phyloP scores from a whole-genome alignment of 2,329 filamentous ascomycete genomes.

The Colletotrichum liaoningense region DNA sequence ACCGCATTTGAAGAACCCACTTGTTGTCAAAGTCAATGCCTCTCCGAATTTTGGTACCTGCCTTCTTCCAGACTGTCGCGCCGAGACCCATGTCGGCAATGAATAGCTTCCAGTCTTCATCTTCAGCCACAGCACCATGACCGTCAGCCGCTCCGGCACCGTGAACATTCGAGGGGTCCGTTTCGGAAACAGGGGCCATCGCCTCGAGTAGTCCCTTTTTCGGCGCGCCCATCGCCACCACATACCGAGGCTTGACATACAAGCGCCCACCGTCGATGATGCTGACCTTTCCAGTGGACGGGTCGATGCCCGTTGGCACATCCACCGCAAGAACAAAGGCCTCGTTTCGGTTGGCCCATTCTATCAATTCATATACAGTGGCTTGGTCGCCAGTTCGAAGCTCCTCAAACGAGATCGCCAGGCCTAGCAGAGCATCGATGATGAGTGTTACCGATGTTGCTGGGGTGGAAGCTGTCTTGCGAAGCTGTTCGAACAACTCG shows the following conservation, averaged over 20 bases:
- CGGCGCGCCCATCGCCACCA: constrained; percentile 88
- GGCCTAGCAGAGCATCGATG: constrained; percentile 87
- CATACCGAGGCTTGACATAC: constrained; percentile 83
- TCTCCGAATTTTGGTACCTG: constrained; percentile 81
- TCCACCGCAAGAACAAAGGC: constrained; percentile 89
- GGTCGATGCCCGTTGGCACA: constrained; percentile 88
- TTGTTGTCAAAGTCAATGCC: constrained; percentile 89
- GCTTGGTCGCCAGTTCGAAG: constrained; percentile 85
- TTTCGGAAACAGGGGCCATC: constrained; percentile 69
- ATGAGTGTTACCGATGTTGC: constrained; percentile 77
- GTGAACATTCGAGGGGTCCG: not conserved
- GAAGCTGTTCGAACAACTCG: constrained; percentile 70
- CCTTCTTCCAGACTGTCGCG: constrained; percentile 85
- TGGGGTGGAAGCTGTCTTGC: constrained; percentile 52
- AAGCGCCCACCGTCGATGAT: constrained; percentile 80
- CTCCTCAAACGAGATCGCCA: constrained; percentile 90
- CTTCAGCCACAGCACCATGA: constrained; percentile 47
- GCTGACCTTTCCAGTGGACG: constrained; percentile 75
- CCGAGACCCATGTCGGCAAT: constrained; percentile 90
- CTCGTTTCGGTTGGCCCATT: constrained; percentile 92
- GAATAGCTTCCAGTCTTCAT: constrained; percentile 80
- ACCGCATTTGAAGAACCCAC: constrained; percentile 82
- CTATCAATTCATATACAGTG: constrained; percentile 88
- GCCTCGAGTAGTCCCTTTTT: constrained; percentile 86
- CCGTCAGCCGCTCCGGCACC: constrained; percentile 34